Base-by-base conservation (phyloP, 257 asterid species). In the Fraxinus pennsylvanica region DNA sequence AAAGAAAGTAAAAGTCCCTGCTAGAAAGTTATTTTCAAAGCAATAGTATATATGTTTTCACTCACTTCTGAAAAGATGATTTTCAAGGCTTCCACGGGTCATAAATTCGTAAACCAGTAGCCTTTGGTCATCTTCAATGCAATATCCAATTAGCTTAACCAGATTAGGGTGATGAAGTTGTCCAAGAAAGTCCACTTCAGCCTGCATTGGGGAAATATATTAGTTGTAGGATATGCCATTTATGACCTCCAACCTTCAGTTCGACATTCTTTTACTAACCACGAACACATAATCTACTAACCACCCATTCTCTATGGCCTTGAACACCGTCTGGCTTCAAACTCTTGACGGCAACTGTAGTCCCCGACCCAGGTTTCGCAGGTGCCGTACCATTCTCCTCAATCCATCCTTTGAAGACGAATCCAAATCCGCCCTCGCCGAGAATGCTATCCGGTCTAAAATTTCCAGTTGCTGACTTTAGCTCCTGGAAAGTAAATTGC, bases 251-350 rank as follows among this genome's bases (percentile, higher is more conserved):
- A 77, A 39, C 73, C 72, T 77, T 75, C 75, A 30, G 68, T 77
- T 76, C 67, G 65, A 76, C 76, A 59, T 80, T 71, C 74, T 63
- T 71, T 79, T 63, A 85, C 82, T 79, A 78, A 77, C 76, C 78
- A 77, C 61, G 59, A 22, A 41, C 73, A 79, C 61, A 81, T 38
- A 86, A 82, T 78, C 79, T 79, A 90, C 97, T 89, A 76, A 95
- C 99, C 98, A 95, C 91, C 99, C 99, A 95, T 91, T 95, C 99
- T 85, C 97, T 87, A 86, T 95, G 99, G 85, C 99, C 99, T 87
- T 95, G 99, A 78, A 92, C 92, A 27, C 96, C 98, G 21, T 93
- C 96, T 1, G 89, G 96, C 86, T 95, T 95, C 88, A 95, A 89
- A 78, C 91, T 93, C 90, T 95, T 95, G 88, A 95, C 98, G 14